Evolutionary conservation across 2,329 filamentous ascomycete species (phyloP).

Genomic region (Verticillium tricorpus): DNA sequence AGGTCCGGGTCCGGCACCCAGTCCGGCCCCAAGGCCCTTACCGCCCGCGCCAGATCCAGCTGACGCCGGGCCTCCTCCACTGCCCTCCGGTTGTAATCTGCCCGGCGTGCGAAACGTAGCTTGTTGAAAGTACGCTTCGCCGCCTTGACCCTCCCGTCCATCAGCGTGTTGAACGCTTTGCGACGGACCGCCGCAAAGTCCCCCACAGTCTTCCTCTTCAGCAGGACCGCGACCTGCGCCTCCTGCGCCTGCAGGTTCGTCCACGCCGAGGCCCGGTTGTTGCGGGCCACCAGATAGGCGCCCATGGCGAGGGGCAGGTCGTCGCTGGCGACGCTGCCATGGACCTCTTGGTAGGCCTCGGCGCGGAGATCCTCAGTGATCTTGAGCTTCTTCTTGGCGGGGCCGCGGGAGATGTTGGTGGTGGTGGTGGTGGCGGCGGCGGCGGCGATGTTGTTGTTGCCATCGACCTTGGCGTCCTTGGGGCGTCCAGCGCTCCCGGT

Average conservation of each 20-base stretch:
- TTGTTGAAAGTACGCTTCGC: not conserved
- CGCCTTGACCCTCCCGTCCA: not conserved
- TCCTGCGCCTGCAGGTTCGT: not conserved
- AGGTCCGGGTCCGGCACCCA: not conserved
- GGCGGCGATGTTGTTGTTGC: not conserved
- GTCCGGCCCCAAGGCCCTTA: not conserved
- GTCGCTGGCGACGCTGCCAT: not conserved
- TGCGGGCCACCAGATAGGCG: not conserved
- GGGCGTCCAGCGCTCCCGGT: not conserved
- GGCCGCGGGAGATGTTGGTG: not conserved
- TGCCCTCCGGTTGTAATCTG: not conserved
- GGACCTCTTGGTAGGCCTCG: not conserved
- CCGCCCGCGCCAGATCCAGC: not conserved
- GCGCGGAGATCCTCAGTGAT: not conserved
- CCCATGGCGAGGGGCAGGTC: not conserved
- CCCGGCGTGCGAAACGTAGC: not conserved
- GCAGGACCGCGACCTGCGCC: not conserved
- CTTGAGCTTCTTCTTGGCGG: not conserved
- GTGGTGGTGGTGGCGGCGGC: not conserved
- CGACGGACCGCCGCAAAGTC: not conserved
- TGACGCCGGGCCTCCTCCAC: not conserved
- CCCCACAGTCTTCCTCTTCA: not conserved
- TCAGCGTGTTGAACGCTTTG: not conserved
- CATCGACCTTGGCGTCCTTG: not conserved
- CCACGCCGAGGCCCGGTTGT: not conserved